Conservation (phyloP, 306 rosid genomes). For the Cicer judaicum region DNA sequence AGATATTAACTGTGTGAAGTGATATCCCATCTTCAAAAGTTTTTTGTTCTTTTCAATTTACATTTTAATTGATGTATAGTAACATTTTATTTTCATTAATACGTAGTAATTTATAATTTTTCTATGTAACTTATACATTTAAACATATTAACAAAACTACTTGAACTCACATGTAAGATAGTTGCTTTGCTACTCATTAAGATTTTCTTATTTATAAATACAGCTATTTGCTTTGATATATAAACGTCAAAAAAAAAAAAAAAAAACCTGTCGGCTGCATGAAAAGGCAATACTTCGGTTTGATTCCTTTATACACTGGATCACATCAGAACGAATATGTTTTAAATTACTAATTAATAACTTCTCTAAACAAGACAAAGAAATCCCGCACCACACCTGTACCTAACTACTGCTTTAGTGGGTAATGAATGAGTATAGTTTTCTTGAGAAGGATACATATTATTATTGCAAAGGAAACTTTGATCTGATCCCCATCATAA, state of each 20-base stretch:
- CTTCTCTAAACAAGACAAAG: conserved; percentile 2
- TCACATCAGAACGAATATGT: neutral
- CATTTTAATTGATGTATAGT: neutral
- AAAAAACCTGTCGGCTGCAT: neutral
- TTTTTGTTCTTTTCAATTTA: neutral
- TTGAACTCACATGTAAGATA: neutral
- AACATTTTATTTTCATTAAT: neutral
- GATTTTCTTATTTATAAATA: conserved; percentile 3
- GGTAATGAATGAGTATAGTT: conserved; percentile 4
- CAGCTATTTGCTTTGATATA: conserved; percentile 1
- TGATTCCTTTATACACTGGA: neutral
- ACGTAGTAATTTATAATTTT: neutral
- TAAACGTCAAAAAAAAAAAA: neutral
- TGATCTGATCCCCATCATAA: conserved; percentile 49
- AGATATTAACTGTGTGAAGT: conserved; percentile 11
- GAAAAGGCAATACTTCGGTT: conserved; percentile 7
- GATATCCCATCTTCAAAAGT: neutral
- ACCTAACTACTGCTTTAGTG: conserved; percentile 34
- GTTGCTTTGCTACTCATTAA: neutral
- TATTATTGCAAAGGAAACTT: conserved; percentile 36
- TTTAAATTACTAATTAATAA: conserved; percentile 1
- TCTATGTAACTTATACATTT: neutral
- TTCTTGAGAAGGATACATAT: conserved; percentile 35
- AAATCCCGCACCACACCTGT: neutral
- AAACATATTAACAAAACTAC: neutral